Conservation (phyloP, 345 rosid genomes). For the Populus deltoides region DNA sequence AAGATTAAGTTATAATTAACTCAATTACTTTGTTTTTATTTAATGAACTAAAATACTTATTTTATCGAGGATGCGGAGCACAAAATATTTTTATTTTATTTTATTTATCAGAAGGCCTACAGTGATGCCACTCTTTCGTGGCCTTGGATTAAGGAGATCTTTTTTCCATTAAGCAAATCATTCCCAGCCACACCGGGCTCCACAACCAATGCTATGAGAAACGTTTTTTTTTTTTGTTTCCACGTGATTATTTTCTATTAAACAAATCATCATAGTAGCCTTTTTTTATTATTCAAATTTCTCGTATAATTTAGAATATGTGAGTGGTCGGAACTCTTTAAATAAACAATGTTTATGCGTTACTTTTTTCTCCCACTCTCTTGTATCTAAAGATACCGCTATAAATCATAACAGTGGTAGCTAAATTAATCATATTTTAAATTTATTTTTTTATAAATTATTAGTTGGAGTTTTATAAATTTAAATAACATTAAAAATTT, state of each 20-base stretch:
- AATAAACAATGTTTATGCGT: background rate
- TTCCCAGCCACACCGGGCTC: background rate
- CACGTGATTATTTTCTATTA: too few relatives aligned
- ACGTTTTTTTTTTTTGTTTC: too few relatives aligned
- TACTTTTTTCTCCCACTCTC: too few relatives aligned
- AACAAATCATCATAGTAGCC: too few relatives aligned
- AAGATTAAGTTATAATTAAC: background rate
- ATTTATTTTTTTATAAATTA: too few relatives aligned
- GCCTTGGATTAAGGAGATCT: background rate
- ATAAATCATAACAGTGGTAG: too few relatives aligned
- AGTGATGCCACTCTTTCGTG: background rate
- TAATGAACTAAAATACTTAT: too few relatives aligned
- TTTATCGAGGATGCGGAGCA: background rate
- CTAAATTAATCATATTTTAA: too few relatives aligned
- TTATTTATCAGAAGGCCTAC: background rate
- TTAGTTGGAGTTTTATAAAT: too few relatives aligned
- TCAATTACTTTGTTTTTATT: background rate
- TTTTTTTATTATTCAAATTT: background rate
- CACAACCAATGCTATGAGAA: background rate
- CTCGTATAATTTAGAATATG: background rate
- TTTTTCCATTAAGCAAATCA: background rate
- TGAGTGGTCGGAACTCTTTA: background rate
- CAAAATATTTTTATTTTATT: too few relatives aligned
- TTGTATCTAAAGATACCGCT: too few relatives aligned
- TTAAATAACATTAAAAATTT: too few relatives aligned